These are phyloP conservation scores for Cutaneotrichosporon sp. DNA, from an alignment of 1,284 basidiomycete species.

Conservation along the genomic window DNA sequence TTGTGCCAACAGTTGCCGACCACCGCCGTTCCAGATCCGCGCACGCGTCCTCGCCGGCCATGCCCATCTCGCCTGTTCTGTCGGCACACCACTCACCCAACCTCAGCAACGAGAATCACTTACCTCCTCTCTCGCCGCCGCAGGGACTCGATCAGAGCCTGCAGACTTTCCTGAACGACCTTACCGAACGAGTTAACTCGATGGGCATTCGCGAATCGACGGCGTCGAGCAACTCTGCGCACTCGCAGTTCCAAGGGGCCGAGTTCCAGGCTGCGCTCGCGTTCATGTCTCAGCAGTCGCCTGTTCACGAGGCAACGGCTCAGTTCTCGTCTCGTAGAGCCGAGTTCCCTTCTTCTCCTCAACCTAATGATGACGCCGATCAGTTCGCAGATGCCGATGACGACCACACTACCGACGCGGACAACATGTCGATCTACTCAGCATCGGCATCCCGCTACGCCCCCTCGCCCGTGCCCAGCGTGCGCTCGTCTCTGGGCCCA, in stretches of 20 bases:
- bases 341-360: background rate
- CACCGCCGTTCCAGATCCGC: background rate
- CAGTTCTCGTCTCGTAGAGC: background rate
- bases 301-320: slow-evolving; percentile 9
- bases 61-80: slow-evolving; percentile 1
- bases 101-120: background rate
- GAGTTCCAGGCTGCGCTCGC: slow-evolving; percentile 41
- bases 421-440: slow-evolving; percentile 28
- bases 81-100: background rate
- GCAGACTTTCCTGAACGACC: slow-evolving; percentile 57
- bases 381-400: slow-evolving; percentile 57
- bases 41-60: background rate
- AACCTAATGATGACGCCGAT: slow-evolving; percentile 34
- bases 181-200: slow-evolving; percentile 55
- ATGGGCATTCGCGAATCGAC: slow-evolving; percentile 51
- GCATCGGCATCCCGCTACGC: slow-evolving; percentile 26
- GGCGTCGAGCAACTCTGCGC: slow-evolving; percentile 45
- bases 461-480: slow-evolving; percentile 15
- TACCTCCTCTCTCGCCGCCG: slow-evolving; percentile 35
- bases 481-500: background rate
- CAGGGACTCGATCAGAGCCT: slow-evolving; percentile 52
- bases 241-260: slow-evolving; percentile 34
- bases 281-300: slow-evolving; percentile 26
- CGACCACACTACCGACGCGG: slow-evolving; percentile 48
- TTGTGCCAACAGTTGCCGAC: background rate